Evolutionary conservation across 2,329 filamentous ascomycete genomes (phyloP).

Genomic region (Fusarium sp.): DNA sequence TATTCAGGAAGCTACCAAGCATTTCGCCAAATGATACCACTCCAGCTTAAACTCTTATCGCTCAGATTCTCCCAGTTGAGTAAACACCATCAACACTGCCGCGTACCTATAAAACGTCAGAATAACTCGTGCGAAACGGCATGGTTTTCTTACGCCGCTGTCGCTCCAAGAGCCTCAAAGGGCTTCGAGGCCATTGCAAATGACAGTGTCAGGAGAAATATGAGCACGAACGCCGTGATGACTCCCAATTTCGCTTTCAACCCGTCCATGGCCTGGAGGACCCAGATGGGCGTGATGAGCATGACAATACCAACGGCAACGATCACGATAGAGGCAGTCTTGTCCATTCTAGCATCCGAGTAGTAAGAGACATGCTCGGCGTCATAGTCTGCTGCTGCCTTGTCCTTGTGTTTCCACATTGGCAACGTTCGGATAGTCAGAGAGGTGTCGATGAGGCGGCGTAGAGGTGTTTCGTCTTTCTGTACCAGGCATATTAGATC

Average conservation of each 20-base stretch:
- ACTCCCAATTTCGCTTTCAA: slow-evolving; percentile 42
- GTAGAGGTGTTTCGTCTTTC: slow-evolving; percentile 20
- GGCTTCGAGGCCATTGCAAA: slow-evolving; percentile 30
- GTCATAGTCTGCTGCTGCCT: neutral
- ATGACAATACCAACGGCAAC: slow-evolving; percentile 42
- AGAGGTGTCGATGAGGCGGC: slow-evolving; percentile 13
- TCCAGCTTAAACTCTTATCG: neutral
- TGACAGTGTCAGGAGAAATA: slow-evolving; percentile 23
- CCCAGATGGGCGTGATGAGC: slow-evolving; percentile 50
- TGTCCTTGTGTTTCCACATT: neutral
- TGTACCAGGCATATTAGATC: slow-evolving; percentile 36
- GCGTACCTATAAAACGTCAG: slow-evolving; percentile 9
- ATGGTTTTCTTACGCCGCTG: slow-evolving; percentile 27
- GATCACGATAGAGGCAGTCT: slow-evolving; percentile 40
- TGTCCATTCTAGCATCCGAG: slow-evolving; percentile 33
- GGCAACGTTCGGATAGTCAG: slow-evolving; percentile 1
- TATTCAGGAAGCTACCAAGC: neutral
- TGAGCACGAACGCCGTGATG: slow-evolving; percentile 47
- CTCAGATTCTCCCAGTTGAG: neutral
- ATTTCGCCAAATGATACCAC: neutral
- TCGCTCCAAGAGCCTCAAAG: slow-evolving; percentile 32
- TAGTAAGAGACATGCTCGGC: slow-evolving; percentile 9
- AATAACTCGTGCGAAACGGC: fast-evolving
- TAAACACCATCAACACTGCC: slow-evolving; percentile 23
- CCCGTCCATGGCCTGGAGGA: slow-evolving; percentile 37